Evolutionary conservation across 768 basidiomycete species (phyloP), one percentile per base, ranked within the genome.

Genomic region (Kwoniella europaea): DNA sequence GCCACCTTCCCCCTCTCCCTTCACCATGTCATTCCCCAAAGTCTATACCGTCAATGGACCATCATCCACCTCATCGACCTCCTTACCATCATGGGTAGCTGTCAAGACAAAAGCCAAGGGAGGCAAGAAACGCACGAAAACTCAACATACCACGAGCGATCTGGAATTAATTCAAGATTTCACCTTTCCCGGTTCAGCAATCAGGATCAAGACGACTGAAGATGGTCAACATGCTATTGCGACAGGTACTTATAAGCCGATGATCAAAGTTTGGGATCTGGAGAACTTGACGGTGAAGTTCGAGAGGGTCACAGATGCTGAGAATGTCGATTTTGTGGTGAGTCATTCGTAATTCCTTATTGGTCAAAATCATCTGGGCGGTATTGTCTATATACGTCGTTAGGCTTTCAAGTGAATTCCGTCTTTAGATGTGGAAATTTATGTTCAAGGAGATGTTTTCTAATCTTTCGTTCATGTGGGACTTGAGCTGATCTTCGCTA

Each of bases 291-390:
- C 93, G 5, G 86, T 92, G 67, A 98, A 99, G 84, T 98, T 96
- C 81, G 96, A 98, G 86, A 87, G 97, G 46, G 96, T 98, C 78
- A 90, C 94, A 2, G 94, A 99, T 80, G 89, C 91, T 13, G 96
- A 98, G 86, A 99, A 98, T 83, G 91, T 99, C 74, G 97, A 99
- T 83, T 99, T 99, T 85, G 88, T 91, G 86, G 94, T 97, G 86
- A 88, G 94, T 91, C 87, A 86, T 88, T 80, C 69, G 13, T 54
- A 1, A 56, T 20, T 56, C 55, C 55, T 56, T 22, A n/a, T 12
- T n/a, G 12, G n/a, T 20, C 24, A 56, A 20, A 27, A 7, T 13
- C 5, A 56, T 7, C 35, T 35, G 35, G 7, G 35, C 7, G 35
- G 5, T 6, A 35, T 35, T 35, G 35, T 35, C 35, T 6, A 35